These are phyloP conservation scores for Akanthomyces muscarius DNA, from an alignment of 2,329 filamentous ascomycete species.

Conservation along the genomic window DNA sequence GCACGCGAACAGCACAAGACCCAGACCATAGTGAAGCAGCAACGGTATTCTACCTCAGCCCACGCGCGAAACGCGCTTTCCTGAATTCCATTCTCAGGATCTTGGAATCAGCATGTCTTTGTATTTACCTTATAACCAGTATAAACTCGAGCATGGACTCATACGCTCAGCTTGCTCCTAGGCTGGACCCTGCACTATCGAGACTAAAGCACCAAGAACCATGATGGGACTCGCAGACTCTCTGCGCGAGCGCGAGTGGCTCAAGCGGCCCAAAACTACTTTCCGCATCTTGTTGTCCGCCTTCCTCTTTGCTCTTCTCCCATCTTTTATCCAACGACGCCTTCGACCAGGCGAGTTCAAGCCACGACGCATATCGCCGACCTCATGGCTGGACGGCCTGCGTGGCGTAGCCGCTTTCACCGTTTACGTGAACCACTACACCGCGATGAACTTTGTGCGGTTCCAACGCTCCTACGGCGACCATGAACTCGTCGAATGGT, in stretches of 20 bases:
- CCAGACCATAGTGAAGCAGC: too few relatives aligned
- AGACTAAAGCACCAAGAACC: not conserved
- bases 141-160: not conserved
- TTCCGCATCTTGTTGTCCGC: not conserved
- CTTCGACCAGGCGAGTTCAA: constrained; percentile 25
- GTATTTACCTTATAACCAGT: too few relatives aligned
- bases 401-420: constrained; percentile 44
- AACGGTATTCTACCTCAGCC: too few relatives aligned
- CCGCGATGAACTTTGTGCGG: constrained; percentile 27
- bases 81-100: too few relatives aligned
- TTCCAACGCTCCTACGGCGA: constrained; percentile 31
- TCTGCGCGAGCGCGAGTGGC: not conserved
- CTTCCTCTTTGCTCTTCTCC: constrained; percentile 25
- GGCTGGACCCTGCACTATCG: not conserved
- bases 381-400: constrained; percentile 47
- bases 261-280: not conserved
- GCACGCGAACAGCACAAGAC: too few relatives aligned
- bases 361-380: constrained; percentile 34
- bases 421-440: constrained; percentile 46
- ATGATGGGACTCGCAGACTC: not conserved
- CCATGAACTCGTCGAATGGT: constrained; percentile 33
- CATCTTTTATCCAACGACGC: constrained; percentile 30
- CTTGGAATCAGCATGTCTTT: too few relatives aligned
- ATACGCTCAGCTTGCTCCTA: not conserved
- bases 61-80: too few relatives aligned